Evolutionary conservation across 208 protist genomes (phyloP).

Genomic region (Wallacemonas sp.): DNA sequence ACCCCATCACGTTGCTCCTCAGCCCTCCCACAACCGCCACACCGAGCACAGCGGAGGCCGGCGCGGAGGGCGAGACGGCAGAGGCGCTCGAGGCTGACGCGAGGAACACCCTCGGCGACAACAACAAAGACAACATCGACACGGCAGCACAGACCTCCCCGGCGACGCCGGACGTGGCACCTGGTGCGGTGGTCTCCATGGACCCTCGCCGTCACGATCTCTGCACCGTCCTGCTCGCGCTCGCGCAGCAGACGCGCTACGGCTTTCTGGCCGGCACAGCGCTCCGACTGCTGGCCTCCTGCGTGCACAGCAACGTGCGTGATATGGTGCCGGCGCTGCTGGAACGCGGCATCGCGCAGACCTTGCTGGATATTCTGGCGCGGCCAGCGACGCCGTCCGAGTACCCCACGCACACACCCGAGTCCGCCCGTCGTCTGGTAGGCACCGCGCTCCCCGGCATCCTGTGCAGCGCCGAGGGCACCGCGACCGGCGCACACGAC

Average conservation of each 20-base stretch:
- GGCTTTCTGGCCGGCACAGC: slow-evolving; percentile 46
- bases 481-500: too few relatives aligned
- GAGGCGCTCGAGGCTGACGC: too few relatives aligned
- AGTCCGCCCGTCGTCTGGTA: too few relatives aligned
- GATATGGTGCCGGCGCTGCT: slow-evolving; percentile 81
- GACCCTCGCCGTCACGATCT: slow-evolving; percentile 27
- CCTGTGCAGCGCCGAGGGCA: too few relatives aligned
- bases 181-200: background rate
- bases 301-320: slow-evolving; percentile 80
- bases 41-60: background rate
- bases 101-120: too few relatives aligned
- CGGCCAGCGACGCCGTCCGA: slow-evolving; percentile 2
- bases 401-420: background rate
- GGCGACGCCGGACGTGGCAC: too few relatives aligned
- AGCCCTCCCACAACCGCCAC: slow-evolving; percentile 21
- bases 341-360: slow-evolving; percentile 76
- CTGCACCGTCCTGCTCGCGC: slow-evolving; percentile 57
- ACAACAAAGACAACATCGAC: too few relatives aligned
- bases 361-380: slow-evolving; percentile 47
- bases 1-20: slow-evolving; percentile 64
- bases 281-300: slow-evolving; percentile 61
- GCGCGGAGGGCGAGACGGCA: background rate
- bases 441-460: too few relatives aligned
- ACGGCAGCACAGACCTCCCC: too few relatives aligned
- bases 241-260: slow-evolving; percentile 64